These are phyloP conservation scores for Helotiales sp. DNA, from an alignment of 2,329 filamentous ascomycete species.

Conservation along the genomic window DNA sequence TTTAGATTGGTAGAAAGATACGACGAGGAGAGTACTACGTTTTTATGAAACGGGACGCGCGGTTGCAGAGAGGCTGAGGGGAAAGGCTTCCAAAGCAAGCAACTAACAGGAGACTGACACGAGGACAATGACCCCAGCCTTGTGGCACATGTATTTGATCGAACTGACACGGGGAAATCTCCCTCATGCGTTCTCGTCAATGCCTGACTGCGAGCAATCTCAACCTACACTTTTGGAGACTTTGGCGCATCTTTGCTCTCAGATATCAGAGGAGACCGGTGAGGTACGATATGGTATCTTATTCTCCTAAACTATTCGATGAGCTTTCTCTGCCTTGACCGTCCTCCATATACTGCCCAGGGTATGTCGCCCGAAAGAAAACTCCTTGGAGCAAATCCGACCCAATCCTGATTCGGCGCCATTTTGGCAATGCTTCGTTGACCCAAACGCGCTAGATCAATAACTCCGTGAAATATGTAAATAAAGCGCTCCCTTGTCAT, in stretches of 20 bases:
- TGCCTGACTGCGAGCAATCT: no score
- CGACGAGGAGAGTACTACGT: not conserved
- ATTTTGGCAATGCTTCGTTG: slow-evolving; percentile 14
- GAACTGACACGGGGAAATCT: no score
- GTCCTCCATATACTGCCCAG: not conserved
- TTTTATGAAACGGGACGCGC: no score
- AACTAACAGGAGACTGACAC: no score
- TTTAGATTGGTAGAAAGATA: not conserved
- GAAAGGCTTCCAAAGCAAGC: no score
- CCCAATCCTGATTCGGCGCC: not conserved
- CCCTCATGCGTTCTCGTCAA: no score
- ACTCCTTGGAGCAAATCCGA: slow-evolving; percentile 10
- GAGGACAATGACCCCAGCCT: no score
- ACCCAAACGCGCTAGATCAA: slow-evolving; percentile 21
- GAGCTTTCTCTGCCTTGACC: not conserved
- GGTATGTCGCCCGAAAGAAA: not conserved
- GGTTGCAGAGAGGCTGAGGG: no score
- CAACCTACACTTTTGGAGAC: no score
- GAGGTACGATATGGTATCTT: not conserved
- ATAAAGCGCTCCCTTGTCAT: not conserved
- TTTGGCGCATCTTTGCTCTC: no score
- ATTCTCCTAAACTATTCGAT: not conserved
- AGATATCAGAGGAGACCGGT: not conserved
- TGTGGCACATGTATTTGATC: no score
- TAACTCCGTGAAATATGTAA: slow-evolving; percentile 22